Evolutionary conservation across 2,329 filamentous ascomycete genomes (phyloP), one percentile per base, ranked within the genome.

Genomic region (Geosmithia morbida): DNA sequence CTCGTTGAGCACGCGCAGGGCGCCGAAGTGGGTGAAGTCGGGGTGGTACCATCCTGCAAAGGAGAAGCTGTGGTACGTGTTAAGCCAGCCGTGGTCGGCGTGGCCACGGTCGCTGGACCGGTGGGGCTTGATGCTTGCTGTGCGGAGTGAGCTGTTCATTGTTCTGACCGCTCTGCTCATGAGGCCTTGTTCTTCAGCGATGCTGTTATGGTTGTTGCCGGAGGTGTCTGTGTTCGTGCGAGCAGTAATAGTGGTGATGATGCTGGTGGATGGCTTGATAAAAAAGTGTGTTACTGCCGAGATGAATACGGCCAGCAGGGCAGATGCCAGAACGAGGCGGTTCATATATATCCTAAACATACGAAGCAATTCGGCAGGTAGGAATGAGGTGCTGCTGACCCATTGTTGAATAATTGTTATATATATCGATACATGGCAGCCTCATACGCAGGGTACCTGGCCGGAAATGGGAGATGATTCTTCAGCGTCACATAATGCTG

Each of bases 1-100:
- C 67, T 95, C 87, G 59, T 94, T 94, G 57, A 94, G 80, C 40
- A 94, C 87, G 48, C 87, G 79, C 44, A 94, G 73, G 22, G 81
- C 75, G 7, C 88, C 87, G 59, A 85, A 94, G 52, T 75, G 72
- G 43, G 74, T 73, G 66, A 79, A 83, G 22, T 65, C 61, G 2
- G 83, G 81, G 59, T 87, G 74, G 62, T 81, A 80, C 73, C 73
- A 79, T 58, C 74, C 71, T 41, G 85, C 85, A 63, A 94, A 94
- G 57, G 77, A 83, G 70, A 94, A 94, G 52, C 82, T 86, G 69
- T 94, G 87, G 67, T 85, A 92, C 7, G 82, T 83, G 66, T 90
- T 84, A 8, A 94, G 76, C 87, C 87, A 94, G 62, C 84, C 86
- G 62, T 94, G 85, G 61, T 94, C 78, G 37, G 78, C 75, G 62